phyloP scores from a whole-genome alignment of 2,329 filamentous ascomycete genomes.

The Thielaviopsis euricoi region DNA sequence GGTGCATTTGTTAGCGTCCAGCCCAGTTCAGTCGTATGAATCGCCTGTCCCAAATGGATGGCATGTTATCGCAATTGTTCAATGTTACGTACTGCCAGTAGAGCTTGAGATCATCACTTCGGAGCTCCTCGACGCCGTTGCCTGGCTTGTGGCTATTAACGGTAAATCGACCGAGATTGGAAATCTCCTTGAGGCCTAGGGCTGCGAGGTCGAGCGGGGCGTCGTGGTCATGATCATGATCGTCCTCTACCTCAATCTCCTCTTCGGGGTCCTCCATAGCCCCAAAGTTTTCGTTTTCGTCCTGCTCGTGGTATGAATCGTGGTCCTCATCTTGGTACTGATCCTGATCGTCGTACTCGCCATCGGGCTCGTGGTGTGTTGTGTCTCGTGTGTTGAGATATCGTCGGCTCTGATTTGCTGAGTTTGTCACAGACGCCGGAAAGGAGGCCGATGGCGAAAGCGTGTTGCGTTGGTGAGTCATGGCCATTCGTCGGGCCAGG shows the following conservation, averaged over 20 bases:
- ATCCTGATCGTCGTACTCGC: slow-evolving; percentile 14
- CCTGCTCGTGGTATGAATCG: too few species aligned
- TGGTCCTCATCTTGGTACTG: slow-evolving; percentile 19
- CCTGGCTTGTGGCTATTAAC: slow-evolving; percentile 70
- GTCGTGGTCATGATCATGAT: slow-evolving; percentile 19
- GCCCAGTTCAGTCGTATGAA: background rate
- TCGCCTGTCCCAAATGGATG: background rate
- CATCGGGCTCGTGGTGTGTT: background rate
- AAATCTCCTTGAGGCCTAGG: slow-evolving; percentile 61
- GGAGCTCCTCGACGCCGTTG: slow-evolving; percentile 59
- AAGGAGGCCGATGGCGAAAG: background rate
- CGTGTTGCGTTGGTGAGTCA: background rate
- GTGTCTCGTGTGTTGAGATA: background rate
- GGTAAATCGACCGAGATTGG: slow-evolving; percentile 67
- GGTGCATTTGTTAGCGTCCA: slow-evolving; percentile 4
- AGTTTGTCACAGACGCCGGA: background rate
- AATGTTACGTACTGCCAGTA: slow-evolving; percentile 58
- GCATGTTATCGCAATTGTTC: background rate
- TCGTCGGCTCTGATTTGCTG: background rate
- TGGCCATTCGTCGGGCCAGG: background rate
- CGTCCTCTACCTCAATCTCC: slow-evolving; percentile 17
- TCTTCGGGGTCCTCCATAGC: slow-evolving; percentile 16
- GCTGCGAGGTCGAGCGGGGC: slow-evolving; percentile 35
- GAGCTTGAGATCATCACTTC: slow-evolving; percentile 52
- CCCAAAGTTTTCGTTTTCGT: slow-evolving; percentile 14